phyloP scores from a whole-genome alignment of 495 filamentous ascomycete species.

The Trichoderma erinaceum region DNA sequence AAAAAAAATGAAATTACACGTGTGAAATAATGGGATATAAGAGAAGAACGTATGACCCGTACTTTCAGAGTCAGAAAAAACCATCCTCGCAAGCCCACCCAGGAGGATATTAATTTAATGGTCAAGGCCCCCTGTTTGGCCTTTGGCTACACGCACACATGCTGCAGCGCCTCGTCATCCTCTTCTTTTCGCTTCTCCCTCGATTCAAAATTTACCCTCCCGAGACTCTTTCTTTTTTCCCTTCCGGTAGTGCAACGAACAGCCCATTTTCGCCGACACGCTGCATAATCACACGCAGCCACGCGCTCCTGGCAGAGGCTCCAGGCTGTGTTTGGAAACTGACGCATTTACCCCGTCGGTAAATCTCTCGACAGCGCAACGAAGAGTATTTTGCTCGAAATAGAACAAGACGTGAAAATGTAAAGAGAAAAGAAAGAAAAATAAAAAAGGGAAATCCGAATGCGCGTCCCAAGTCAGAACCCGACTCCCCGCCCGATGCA shows the following conservation, averaged over 20 bases:
- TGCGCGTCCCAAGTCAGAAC: slow-evolving; percentile 16
- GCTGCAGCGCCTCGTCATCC: slow-evolving; percentile 1
- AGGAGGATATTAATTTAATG: background rate
- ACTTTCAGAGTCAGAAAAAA: background rate
- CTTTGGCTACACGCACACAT: background rate
- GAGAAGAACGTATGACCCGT: slow-evolving; percentile 9
- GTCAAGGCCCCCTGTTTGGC: background rate
- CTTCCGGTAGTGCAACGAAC: background rate
- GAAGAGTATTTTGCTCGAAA: slow-evolving; percentile 9
- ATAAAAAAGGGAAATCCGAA: background rate
- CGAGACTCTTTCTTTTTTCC: background rate
- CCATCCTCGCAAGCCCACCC: slow-evolving; percentile 4
- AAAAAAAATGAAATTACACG: slow-evolving; percentile 13
- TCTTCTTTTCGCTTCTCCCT: background rate
- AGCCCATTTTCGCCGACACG: background rate
- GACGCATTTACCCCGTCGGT: background rate
- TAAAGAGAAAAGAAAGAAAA: background rate
- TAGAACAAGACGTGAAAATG: background rate
- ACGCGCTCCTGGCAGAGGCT: background rate
- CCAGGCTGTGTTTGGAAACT: slow-evolving; percentile 1
- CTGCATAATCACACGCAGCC: slow-evolving; percentile 6
- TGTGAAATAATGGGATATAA: slow-evolving; percentile 14
- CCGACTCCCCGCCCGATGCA: slow-evolving; percentile 18
- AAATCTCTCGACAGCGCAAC: background rate
- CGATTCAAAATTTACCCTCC: background rate